These are phyloP conservation scores for Paramyrothecium sp. DNA, from an alignment of 2,329 filamentous ascomycete genomes.

Conservation along the genomic window DNA sequence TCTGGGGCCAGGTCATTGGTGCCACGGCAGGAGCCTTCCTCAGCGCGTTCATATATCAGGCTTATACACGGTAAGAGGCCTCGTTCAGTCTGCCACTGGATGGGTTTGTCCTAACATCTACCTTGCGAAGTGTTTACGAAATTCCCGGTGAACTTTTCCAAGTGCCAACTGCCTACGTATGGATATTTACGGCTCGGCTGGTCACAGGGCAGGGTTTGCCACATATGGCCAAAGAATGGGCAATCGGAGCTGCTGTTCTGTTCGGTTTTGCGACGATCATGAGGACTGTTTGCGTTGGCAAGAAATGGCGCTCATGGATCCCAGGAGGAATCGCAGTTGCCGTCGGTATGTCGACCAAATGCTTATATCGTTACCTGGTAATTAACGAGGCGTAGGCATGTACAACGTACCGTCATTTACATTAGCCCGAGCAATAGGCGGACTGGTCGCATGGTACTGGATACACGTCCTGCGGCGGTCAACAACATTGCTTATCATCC, in stretches of 20 bases:
- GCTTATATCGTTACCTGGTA: not conserved
- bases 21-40: conserved; percentile 82
- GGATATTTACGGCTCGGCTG: conserved; percentile 93
- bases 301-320: conserved; percentile 70
- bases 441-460: conserved; percentile 77
- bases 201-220: conserved; percentile 91
- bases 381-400: conserved; percentile 60
- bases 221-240: conserved; percentile 77
- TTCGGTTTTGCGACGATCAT: conserved; percentile 71
- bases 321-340: conserved; percentile 96
- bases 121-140: conserved; percentile 68
- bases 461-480: conserved; percentile 45
- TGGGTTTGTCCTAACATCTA: conserved; percentile 5
- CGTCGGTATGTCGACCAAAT: conserved; percentile 58
- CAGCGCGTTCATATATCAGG: conserved; percentile 80
- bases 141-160: conserved; percentile 90
- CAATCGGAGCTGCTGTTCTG: conserved; percentile 68
- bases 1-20: conserved; percentile 94
- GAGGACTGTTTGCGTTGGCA: conserved; percentile 57
- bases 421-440: conserved; percentile 80
- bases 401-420: conserved; percentile 98
- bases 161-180: conserved; percentile 92
- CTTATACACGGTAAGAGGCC: conserved; percentile 66
- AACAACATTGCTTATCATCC: conserved; percentile 81
- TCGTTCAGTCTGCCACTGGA: not conserved